A percentile compares a stretch with the other conserved stretches of the same genome.
phyloP scores from a whole-genome alignment of 768 basidiomycete genomes.

The Gymnopilus junonius region DNA sequence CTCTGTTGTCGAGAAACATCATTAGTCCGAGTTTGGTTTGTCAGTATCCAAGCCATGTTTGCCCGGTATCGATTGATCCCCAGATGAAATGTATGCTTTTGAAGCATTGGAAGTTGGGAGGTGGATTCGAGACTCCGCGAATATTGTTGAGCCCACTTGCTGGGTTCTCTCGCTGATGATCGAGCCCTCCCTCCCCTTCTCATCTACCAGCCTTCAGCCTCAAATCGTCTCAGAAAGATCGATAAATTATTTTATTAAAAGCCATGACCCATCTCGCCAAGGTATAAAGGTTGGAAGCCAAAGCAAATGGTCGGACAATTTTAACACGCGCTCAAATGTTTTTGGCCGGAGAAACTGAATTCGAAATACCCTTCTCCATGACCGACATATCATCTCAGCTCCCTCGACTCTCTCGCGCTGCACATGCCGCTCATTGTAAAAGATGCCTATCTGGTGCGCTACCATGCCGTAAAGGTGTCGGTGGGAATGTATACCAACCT shows the following conservation, averaged over 20 bases:
- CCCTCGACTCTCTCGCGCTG: slow-evolving; percentile 43
- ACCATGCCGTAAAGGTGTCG: background rate
- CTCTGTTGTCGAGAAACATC: background rate
- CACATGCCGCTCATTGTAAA: slow-evolving; percentile 68
- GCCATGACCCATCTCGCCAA: slow-evolving; percentile 8
- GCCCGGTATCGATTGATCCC: slow-evolving; percentile 17
- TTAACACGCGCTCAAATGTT: slow-evolving; percentile 1
- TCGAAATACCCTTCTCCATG: slow-evolving; percentile 18
- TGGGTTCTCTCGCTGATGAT: slow-evolving; percentile 32
- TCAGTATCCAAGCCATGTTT: background rate
- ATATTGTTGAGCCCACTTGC: slow-evolving; percentile 19
- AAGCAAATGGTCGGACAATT: background rate
- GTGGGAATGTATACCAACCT: slow-evolving; percentile 1
- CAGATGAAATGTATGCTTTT: slow-evolving; percentile 18
- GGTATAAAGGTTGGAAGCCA: slow-evolving; percentile 13
- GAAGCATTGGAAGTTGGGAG: slow-evolving; percentile 9
- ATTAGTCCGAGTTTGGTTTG: background rate
- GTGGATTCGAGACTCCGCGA: slow-evolving; percentile 22
- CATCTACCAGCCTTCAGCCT: slow-evolving; percentile 6
- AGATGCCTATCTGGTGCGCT: slow-evolving; percentile 62
- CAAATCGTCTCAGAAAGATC: background rate
- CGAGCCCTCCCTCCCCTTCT: slow-evolving; percentile 20
- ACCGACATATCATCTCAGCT: slow-evolving; percentile 23
- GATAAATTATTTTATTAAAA: slow-evolving; percentile 3
- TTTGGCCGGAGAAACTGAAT: slow-evolving; percentile 10